phyloP scores from a whole-genome alignment of 805 yeast species.

The Nakazawaea anatomiae region DNA sequence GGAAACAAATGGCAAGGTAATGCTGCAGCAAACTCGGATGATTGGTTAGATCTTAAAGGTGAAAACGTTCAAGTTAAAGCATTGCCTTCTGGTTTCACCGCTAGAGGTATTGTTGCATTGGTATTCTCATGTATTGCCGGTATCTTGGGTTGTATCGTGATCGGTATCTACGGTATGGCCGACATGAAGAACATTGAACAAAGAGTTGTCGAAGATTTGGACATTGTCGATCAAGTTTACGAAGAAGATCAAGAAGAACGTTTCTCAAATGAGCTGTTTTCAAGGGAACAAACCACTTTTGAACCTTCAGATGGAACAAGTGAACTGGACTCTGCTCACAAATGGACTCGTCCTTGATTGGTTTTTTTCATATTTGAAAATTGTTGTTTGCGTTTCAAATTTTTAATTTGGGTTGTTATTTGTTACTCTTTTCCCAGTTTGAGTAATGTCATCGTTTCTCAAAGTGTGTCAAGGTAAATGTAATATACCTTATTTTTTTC shows the following conservation, averaged over 20 bases:
- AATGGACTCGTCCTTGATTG: not conserved
- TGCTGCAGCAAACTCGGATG: conserved; percentile 76
- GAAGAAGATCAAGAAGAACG: conserved; percentile 23
- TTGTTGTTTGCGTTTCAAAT: no score
- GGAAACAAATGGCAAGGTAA: conserved; percentile 62
- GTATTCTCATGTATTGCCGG: conserved; percentile 88
- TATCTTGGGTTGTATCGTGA: conserved; percentile 69
- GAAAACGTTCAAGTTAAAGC: conserved; percentile 60
- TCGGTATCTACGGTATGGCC: conserved; percentile 79
- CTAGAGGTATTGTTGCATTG: conserved; percentile 90
- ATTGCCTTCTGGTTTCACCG: conserved; percentile 88
- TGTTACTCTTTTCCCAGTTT: no score
- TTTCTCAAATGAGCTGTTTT: not conserved
- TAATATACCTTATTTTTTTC: no score
- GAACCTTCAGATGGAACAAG: not conserved
- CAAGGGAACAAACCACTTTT: not conserved
- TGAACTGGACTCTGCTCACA: not conserved
- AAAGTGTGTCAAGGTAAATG: no score
- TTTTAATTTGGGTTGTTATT: no score
- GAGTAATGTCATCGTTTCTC: no score
- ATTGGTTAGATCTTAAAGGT: conserved; percentile 65
- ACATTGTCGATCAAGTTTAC: conserved; percentile 32
- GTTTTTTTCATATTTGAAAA: no score
- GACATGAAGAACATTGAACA: conserved; percentile 69
- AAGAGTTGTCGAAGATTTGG: conserved; percentile 51